Percentiles rank a stretch among this genome's conserved stretches.
Evolutionary conservation across 352 stramenopile species (phyloP).

Genomic region (Globisporangium paddicum): DNA sequence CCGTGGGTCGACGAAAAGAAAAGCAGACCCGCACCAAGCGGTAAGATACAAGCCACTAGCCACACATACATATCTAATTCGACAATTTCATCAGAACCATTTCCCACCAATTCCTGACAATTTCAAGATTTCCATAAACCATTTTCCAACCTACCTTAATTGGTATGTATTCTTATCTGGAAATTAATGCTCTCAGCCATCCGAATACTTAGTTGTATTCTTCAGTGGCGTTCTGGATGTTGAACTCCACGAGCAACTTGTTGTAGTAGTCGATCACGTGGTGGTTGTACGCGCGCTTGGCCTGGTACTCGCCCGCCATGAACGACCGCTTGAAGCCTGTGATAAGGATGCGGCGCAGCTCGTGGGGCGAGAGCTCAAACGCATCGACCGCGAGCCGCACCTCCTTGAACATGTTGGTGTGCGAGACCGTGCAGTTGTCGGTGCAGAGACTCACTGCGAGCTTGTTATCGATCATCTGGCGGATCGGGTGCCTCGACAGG

Average conservation of each 20-base stretch:
- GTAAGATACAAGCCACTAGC: conserved; percentile 8
- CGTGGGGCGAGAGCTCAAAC: conserved; percentile 62
- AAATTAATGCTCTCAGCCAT: too few relatives aligned
- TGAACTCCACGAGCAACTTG: conserved; percentile 62
- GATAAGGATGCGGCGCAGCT: conserved; percentile 73
- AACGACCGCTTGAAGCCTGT: conserved; percentile 87
- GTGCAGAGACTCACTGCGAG: conserved; percentile 81
- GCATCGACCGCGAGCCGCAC: conserved; percentile 78
- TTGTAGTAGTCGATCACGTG: conserved; percentile 87
- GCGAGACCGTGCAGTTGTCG: conserved; percentile 85
- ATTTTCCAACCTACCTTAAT: background rate
- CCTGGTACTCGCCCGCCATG: conserved; percentile 70
- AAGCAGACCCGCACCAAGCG: conserved; percentile 53
- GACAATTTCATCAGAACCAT: background rate
- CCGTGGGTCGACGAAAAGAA: conserved; percentile 61
- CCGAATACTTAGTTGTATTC: background rate
- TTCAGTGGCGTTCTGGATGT: conserved; percentile 32
- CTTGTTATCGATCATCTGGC: conserved; percentile 80
- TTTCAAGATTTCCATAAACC: background rate
- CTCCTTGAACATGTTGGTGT: conserved; percentile 83
- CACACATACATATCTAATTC: background rate
- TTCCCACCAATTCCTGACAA: background rate
- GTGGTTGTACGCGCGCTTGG: conserved; percentile 81
- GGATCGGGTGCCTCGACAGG: conserved; percentile 64
- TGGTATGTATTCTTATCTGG: too few relatives aligned